phyloP scores from a whole-genome alignment of 2,329 filamentous ascomycete genomes.

The Neonectria neomacrospora region DNA sequence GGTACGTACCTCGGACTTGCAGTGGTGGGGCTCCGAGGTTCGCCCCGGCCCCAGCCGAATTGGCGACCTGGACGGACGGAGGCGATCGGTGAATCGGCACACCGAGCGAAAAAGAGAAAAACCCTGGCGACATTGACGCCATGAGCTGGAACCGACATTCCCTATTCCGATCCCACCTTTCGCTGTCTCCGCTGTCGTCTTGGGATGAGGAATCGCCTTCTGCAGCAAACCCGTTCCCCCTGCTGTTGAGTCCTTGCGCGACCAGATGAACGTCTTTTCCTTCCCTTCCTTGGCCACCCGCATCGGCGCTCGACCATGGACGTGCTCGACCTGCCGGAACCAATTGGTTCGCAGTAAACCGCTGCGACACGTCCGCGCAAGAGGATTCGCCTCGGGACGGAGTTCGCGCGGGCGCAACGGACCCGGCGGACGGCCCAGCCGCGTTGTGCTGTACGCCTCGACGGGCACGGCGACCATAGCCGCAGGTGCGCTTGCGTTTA shows the following conservation, averaged over 20 bases:
- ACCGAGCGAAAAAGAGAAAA: conserved; percentile 43
- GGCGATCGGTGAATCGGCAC: conserved; percentile 43
- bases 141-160: conserved; percentile 34
- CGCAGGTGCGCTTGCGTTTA: conserved; percentile 63
- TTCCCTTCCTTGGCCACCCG: conserved; percentile 53
- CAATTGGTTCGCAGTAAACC: conserved; percentile 51
- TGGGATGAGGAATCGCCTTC: conserved; percentile 40
- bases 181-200: conserved; percentile 7
- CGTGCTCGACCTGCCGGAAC: conserved; percentile 58
- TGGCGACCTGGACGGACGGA: conserved; percentile 39
- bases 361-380: conserved; percentile 39
- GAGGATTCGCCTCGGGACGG: conserved; percentile 47
- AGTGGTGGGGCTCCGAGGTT: conserved; percentile 28
- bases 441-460: conserved; percentile 60
- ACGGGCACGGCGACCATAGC: conserved; percentile 62
- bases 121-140: conserved; percentile 42
- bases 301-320: conserved; percentile 56
- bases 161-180: conserved; percentile 19
- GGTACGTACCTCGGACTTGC: conserved; percentile 16
- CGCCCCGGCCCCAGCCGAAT: conserved; percentile 43
- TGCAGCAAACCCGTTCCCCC: conserved; percentile 14
- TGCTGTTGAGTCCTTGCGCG: conserved; percentile 31
- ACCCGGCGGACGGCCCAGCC: conserved; percentile 40
- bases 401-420: conserved; percentile 38
- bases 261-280: conserved; percentile 57